Percentiles rank a stretch among this genome's conserved stretches.
These are phyloP conservation scores for Sphagnum magellanicum DNA, from an alignment of 228 moss, liverwort and hornwort species.

Conservation along the genomic window DNA sequence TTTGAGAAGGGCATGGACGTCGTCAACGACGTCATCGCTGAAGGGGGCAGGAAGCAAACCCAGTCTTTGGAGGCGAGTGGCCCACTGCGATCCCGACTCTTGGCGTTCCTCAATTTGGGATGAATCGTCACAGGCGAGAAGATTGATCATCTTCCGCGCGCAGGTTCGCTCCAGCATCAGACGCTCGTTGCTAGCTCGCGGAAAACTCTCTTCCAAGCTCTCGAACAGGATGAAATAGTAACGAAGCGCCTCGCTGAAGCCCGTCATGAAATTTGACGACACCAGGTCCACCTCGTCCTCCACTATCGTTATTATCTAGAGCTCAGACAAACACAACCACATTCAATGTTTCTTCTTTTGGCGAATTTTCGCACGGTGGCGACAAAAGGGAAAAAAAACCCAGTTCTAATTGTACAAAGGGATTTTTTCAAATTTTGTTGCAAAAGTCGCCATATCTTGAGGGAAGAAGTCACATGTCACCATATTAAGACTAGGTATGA, in stretches of 20 bases:
- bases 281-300: constrained; percentile 63
- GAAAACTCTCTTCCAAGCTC: constrained; percentile 45
- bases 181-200: constrained; percentile 39
- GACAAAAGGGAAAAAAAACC: neutral
- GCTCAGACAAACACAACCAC: neutral
- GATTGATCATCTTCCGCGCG: constrained; percentile 37
- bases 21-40: constrained; percentile 50
- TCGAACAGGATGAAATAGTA: constrained; percentile 58
- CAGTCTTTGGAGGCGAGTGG: constrained; percentile 17
- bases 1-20: constrained; percentile 57
- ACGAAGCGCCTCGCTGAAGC: constrained; percentile 54
- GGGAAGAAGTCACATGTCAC: neutral
- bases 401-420: neutral
- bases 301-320: constrained; percentile 49
- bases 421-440: neutral
- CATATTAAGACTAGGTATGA: no score
- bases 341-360: neutral
- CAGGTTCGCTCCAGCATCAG: constrained; percentile 53
- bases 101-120: constrained; percentile 30
- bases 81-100: constrained; percentile 42
- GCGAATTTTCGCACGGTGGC: neutral
- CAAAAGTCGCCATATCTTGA: neutral
- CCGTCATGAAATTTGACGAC: constrained; percentile 38
- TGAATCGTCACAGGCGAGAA: constrained; percentile 34
- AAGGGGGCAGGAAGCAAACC: constrained; percentile 38